Base-by-base conservation (phyloP, 345 rosid species). In the Xanthoceras sorbifolium region DNA sequence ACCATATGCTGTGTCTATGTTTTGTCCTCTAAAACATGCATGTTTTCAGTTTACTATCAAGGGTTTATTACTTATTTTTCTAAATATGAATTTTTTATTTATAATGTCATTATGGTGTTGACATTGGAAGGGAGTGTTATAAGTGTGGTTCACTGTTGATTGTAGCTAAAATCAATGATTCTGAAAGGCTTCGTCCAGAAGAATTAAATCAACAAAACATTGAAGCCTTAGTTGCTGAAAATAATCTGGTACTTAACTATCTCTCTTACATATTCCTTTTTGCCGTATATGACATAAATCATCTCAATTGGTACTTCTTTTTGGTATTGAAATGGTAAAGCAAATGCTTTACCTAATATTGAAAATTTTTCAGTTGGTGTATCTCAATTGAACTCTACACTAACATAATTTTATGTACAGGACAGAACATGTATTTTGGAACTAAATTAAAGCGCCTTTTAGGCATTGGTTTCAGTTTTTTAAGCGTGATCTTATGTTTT, bases 201-300 rank as follows among this genome's bases (percentile, higher is more conserved):
- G 98, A 96, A 82, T 81, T 96, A 71, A 96, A 96, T 88, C 99
- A 96, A 79, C 98, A 92, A 82, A 96, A 96, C 74, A 96, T 96
- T 76, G 99, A 96, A 86, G 99, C 98, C 55, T 84, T 96, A 80
- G 97, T 96, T 71, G 99, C 99, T 48, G 99, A 96, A 87, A 93
- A 86, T 82, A 93, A 96, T 82, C 89, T 93, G 97, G 99, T 95
- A 87, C 63, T 36, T 36, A 20, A 32, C 25, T 57, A 46, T 65
- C 52, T 62, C 48, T 25, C 69, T 69, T 34, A 23, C 60, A 23
- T 60, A 3, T 40, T 17, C 40, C 62, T 55, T 31, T 42, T 60
- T 69, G 18, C 48, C 75, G 1, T 20, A n/a, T 64, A 38, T 69
- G 40, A 6, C 65, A 65, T 73, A 40, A 65, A 60, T 63, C 23